phyloP scores from a whole-genome alignment of 805 yeast genomes.

The Sugiyamaella mastotermitis region DNA sequence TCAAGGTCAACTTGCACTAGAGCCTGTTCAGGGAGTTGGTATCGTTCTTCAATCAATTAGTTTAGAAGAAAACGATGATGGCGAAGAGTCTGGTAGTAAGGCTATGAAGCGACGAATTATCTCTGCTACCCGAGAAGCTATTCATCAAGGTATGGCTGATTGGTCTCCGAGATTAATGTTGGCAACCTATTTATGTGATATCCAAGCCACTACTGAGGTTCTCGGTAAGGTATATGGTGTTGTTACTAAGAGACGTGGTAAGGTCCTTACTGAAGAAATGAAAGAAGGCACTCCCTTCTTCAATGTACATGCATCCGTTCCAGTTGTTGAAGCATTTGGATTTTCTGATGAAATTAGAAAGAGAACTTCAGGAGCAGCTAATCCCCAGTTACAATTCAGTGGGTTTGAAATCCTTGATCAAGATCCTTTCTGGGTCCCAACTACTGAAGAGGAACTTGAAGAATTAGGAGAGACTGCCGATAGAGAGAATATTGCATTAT shows the following conservation, averaged over 20 bases:
- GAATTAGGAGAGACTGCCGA: conserved; percentile 91
- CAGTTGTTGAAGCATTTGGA: conserved; percentile 95
- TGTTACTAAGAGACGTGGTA: conserved; percentile 82
- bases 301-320: conserved; percentile 75
- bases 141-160: conserved; percentile 62
- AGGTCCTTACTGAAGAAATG: conserved; percentile 85
- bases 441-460: conserved; percentile 93
- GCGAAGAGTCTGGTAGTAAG: conserved; percentile 21
- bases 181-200: conserved; percentile 91
- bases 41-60: conserved; percentile 19
- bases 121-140: conserved; percentile 63
- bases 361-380: conserved; percentile 93
- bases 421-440: conserved; percentile 99
- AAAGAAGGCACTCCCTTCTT: conserved; percentile 98
- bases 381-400: conserved; percentile 86
- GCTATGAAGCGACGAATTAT: conserved; percentile 62
- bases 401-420: conserved; percentile 83
- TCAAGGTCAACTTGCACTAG: conserved; percentile 86
- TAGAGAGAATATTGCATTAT: conserved; percentile 82
- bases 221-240: conserved; percentile 94
- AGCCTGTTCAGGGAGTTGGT: conserved; percentile 78
- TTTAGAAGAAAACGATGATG: conserved; percentile 23
- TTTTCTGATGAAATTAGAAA: conserved; percentile 92
- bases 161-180: conserved; percentile 88
- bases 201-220: conserved; percentile 92